phyloP scores from a whole-genome alignment of 2,329 filamentous ascomycete genomes.

The Elsinoe fawcettii region DNA sequence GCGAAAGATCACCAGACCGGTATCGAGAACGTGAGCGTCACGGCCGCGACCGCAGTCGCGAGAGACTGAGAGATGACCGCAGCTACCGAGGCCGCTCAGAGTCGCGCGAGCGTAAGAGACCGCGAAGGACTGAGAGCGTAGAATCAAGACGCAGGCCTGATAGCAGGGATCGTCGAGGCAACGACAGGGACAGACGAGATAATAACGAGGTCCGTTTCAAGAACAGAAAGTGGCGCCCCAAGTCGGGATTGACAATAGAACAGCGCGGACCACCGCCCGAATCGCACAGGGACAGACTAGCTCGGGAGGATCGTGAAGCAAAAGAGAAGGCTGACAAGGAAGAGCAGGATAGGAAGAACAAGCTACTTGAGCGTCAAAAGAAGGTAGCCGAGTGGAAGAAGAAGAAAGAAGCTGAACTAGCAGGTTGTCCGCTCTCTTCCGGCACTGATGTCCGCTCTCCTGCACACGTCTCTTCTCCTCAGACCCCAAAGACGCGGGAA shows the following conservation, averaged over 20 bases:
- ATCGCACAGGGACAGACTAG: neutral
- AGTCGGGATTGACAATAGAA: neutral
- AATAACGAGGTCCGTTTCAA: neutral
- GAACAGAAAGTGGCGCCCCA: neutral
- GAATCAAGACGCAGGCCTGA: constrained; percentile 61
- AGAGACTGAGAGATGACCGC: constrained; percentile 61
- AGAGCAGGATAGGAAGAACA: constrained; percentile 28
- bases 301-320: constrained; percentile 12
- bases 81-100: constrained; percentile 61
- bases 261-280: neutral
- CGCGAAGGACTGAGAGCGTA: constrained; percentile 61
- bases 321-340: constrained; percentile 16
- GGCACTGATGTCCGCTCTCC: constrained; percentile 22
- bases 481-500: constrained; percentile 18
- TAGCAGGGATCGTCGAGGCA: constrained; percentile 48
- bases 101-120: constrained; percentile 58
- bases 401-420: constrained; percentile 56
- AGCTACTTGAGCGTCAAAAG: constrained; percentile 59
- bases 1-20: constrained; percentile 47
- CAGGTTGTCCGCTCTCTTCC: constrained; percentile 52
- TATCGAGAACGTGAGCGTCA: constrained; percentile 32
- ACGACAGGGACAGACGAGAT: constrained; percentile 32
- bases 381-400: constrained; percentile 89
- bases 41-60: constrained; percentile 45
- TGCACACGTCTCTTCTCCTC: constrained; percentile 15